A percentile compares a stretch with the other conserved stretches of the same genome.
These are phyloP conservation scores for Magnaporthiopsis poae DNA, from an alignment of 2,329 filamentous ascomycete genomes.

Conservation along the genomic window DNA sequence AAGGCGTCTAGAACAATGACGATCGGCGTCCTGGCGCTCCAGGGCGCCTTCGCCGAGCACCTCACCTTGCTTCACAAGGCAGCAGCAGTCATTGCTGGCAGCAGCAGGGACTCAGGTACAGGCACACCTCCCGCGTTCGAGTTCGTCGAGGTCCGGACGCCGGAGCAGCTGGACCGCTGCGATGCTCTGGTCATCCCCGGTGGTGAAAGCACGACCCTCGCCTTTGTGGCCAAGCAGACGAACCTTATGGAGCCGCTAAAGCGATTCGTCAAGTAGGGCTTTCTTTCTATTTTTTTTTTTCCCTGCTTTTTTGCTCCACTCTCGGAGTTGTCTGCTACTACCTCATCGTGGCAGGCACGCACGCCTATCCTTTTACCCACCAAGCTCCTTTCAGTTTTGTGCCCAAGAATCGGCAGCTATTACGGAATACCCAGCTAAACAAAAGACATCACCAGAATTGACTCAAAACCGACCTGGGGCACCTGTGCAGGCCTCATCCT, in stretches of 20 bases:
- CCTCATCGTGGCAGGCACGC: no score
- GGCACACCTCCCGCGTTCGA: conserved; percentile 37
- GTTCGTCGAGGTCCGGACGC: conserved; percentile 73
- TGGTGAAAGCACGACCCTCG: conserved; percentile 89
- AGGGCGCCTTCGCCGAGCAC: conserved; percentile 90
- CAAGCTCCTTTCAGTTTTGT: no score
- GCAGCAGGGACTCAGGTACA: conserved; percentile 18
- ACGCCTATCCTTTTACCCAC: no score
- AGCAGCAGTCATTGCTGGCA: conserved; percentile 23
- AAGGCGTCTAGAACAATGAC: conserved; percentile 26
- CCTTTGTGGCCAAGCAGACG: conserved; percentile 72
- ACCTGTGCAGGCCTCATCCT: conserved; percentile 92
- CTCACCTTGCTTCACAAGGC: conserved; percentile 64
- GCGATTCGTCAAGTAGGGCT: conserved; percentile 72
- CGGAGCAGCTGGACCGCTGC: conserved; percentile 59
- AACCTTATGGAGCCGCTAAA: conserved; percentile 73
- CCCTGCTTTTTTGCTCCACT: conserved; percentile 1
- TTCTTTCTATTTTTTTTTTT: not conserved
- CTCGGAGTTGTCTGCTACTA: no score
- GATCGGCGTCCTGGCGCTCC: conserved; percentile 62
- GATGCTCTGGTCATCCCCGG: conserved; percentile 83
- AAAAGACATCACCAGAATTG: not conserved
- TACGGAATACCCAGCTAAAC: no score
- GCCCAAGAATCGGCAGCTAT: no score
- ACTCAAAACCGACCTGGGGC: conserved; percentile 68